Evolutionary conservation across 106 monocot species (phyloP).

Genomic region (Chionographis japonica): DNA sequence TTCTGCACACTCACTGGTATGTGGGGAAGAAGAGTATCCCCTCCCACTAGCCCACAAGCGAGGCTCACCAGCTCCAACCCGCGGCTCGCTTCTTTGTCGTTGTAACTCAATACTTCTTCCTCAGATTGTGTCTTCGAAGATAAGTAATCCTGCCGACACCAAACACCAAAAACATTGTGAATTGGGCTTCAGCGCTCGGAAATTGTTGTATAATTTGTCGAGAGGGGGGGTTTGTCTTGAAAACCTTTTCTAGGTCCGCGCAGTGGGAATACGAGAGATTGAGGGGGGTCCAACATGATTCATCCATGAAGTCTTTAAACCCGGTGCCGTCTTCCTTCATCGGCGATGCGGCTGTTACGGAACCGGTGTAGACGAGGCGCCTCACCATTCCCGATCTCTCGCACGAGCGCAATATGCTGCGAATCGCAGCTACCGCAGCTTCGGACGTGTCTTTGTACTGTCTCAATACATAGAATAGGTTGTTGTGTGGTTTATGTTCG

Average conservation of each 20-base stretch:
- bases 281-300: slow-evolving; percentile 63
- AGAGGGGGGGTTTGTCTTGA: no score
- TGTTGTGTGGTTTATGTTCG: no score
- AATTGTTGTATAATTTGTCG: no score
- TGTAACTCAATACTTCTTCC: slow-evolving; percentile 23
- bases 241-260: slow-evolving; percentile 16
- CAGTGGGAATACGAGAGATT: slow-evolving; percentile 15
- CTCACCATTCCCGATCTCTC: slow-evolving; percentile 15
- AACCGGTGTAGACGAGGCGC: slow-evolving; percentile 33
- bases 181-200: no score
- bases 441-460: slow-evolving; percentile 24
- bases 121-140: slow-evolving; percentile 38
- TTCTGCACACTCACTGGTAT: background rate
- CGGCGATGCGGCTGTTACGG: slow-evolving; percentile 25
- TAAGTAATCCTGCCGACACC: slow-evolving; percentile 12
- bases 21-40: slow-evolving; percentile 20
- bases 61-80: slow-evolving; percentile 41
- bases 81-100: slow-evolving; percentile 1
- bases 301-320: slow-evolving; percentile 35
- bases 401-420: slow-evolving; percentile 18
- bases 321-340: slow-evolving; percentile 17
- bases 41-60: slow-evolving; percentile 41
- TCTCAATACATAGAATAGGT: no score
- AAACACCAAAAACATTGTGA: background rate
- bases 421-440: slow-evolving; percentile 9